Base-by-base conservation (phyloP, 2,329 filamentous ascomycete species). In the Thelonectria discophora region DNA sequence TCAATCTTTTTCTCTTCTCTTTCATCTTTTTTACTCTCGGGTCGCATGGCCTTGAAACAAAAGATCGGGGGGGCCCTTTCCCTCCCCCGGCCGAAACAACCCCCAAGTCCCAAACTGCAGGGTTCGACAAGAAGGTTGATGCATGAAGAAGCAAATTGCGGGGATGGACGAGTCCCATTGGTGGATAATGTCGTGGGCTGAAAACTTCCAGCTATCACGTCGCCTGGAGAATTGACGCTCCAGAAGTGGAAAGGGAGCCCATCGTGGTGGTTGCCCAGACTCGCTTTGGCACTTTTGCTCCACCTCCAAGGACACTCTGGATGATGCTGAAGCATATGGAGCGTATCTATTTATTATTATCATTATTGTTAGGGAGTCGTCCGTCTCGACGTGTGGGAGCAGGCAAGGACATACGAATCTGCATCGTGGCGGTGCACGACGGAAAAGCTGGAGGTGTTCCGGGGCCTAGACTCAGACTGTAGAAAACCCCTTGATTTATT, bases 31-130 rank as follows among this genome's bases (percentile, higher is more conserved):
- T 53, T 32, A 39, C 21, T 45, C 48, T 58, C 42, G 45, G 37
- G 58, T 63, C 52, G 68, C 63, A 68, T 71, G 68, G 65, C 63
- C 58, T 68, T 70, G 68, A 70, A 70, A 70, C 68, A 71, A 69
- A 61, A 52, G 58, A 50, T 63, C 67, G 51, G 59, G 51, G 42
- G 39, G 24, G 47, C 24, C n/a, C 48, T 6, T 24, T 24, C 21
- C 21, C 6, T 24, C 48, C 53, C 20, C 45, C 37, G 3, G 58
- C 53, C 58, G 53, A 61, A 61, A 61, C 58, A 56, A 43, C 48
- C 58, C 53, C 51, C 58, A 54, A 54, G 42, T 47, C 53, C 48
- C 56, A 57, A 51, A 21, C 30, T 45, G 46, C 57, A 59, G 60
- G 60, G 59, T 45, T 55, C 18, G 21, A 48, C 30, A 48, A 48